These are phyloP conservation scores for Boletus subparvulus DNA, from an alignment of 768 basidiomycete species.

Conservation along the genomic window DNA sequence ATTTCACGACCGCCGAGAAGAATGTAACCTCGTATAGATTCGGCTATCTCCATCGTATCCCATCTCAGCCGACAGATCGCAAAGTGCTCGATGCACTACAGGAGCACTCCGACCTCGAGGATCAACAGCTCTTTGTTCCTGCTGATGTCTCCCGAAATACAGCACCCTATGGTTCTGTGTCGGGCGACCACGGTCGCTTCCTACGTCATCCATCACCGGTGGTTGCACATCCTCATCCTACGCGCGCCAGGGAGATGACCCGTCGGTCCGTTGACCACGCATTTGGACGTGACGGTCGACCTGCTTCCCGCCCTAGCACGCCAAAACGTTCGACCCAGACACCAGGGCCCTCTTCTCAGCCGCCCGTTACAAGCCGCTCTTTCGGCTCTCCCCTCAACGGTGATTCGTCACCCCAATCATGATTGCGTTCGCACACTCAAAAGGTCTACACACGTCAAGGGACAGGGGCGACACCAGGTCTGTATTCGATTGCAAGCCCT, in stretches of 20 bases:
- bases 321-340: slow-evolving; percentile 28
- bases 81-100: slow-evolving; percentile 56
- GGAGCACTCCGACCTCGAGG: slow-evolving; percentile 54
- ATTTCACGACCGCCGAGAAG: neutral
- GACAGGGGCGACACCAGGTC: slow-evolving; percentile 25
- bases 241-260: slow-evolving; percentile 18
- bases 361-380: slow-evolving; percentile 32
- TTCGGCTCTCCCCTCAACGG: slow-evolving; percentile 46
- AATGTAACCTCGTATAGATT: slow-evolving; percentile 49
- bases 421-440: slow-evolving; percentile 38
- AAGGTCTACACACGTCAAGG: slow-evolving; percentile 33
- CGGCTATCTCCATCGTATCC: slow-evolving; percentile 91
- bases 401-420: slow-evolving; percentile 44
- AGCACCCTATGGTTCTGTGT: neutral
- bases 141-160: slow-evolving; percentile 46
- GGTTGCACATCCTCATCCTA: slow-evolving; percentile 33
- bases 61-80: slow-evolving; percentile 65
- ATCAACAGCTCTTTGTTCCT: slow-evolving; percentile 71
- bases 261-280: slow-evolving; percentile 15
- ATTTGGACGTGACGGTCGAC: slow-evolving; percentile 16
- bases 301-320: slow-evolving; percentile 28
- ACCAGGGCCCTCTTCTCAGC: slow-evolving; percentile 31
- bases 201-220: slow-evolving; percentile 12
- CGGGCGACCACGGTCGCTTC: slow-evolving; percentile 8
- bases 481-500: slow-evolving; percentile 22